phyloP scores from a whole-genome alignment of 169 alveolate genomes.

The Plasmodium gallinaceum region DNA sequence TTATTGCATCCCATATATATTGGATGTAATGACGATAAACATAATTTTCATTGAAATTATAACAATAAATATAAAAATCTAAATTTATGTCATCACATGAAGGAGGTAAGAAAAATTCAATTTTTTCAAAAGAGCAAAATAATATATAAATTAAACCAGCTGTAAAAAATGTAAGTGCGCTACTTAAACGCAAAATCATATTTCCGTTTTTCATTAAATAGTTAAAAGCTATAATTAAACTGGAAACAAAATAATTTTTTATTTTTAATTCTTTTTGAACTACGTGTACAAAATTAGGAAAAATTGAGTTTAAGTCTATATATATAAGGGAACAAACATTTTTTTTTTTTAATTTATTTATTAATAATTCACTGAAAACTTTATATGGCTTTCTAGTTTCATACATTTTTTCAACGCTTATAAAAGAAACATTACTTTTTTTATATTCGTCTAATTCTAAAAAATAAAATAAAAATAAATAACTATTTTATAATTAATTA shows the following conservation, averaged over 20 bases:
- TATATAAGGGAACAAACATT: slow-evolving; percentile 31
- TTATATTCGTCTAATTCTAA: neutral
- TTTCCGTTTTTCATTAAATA: slow-evolving; percentile 51
- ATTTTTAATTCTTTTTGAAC: slow-evolving; percentile 59
- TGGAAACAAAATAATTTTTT: slow-evolving; percentile 47
- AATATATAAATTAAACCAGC: slow-evolving; percentile 67
- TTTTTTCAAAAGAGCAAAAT: slow-evolving; percentile 56
- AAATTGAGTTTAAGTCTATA: slow-evolving; percentile 44
- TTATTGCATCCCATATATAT: slow-evolving; percentile 64
- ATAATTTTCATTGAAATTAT: slow-evolving; percentile 49
- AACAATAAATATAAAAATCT: slow-evolving; percentile 51
- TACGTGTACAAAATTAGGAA: slow-evolving; percentile 55
- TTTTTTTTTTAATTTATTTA: slow-evolving; percentile 12
- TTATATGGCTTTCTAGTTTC: slow-evolving; percentile 36
- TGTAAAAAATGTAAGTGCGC: slow-evolving; percentile 62
- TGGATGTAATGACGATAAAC: slow-evolving; percentile 72
- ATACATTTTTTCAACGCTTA: slow-evolving; percentile 23
- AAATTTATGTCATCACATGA: slow-evolving; percentile 70
- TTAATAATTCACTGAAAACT: slow-evolving; percentile 50
- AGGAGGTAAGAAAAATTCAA: slow-evolving; percentile 62
- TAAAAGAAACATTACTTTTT: neutral
- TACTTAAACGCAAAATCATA: slow-evolving; percentile 63
- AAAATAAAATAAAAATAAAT: neutral
- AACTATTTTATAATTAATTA: neutral
- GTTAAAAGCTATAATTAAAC: slow-evolving; percentile 71